These are phyloP conservation scores for Aspergillus versicolor DNA, from an alignment of 2,329 filamentous ascomycete species.

Conservation along the genomic window DNA sequence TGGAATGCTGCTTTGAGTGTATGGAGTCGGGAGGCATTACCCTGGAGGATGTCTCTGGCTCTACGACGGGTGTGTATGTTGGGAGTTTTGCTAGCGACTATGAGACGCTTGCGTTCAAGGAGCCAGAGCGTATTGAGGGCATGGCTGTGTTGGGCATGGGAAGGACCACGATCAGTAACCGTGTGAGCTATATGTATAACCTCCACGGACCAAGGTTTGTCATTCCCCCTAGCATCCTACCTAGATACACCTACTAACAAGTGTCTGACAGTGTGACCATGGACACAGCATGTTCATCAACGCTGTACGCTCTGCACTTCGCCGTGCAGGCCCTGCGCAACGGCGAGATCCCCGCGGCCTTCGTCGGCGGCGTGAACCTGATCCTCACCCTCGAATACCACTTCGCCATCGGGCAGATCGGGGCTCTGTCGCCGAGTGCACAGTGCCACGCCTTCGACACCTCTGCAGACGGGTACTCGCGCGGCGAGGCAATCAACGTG, in stretches of 20 bases:
- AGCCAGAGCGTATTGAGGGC: conserved; percentile 5
- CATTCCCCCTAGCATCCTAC: neutral
- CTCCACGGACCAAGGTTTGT: conserved; percentile 30
- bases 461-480: conserved; percentile 10
- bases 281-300: conserved; percentile 42
- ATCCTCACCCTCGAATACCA: conserved; percentile 21
- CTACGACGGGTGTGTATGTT: conserved; percentile 14
- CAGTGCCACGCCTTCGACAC: conserved; percentile 12
- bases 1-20: conserved; percentile 13
- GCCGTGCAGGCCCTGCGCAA: conserved; percentile 27
- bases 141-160: conserved; percentile 18
- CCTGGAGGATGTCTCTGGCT: neutral
- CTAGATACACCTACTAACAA: neutral
- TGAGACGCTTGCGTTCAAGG: conserved; percentile 17
- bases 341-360: conserved; percentile 21
- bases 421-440: conserved; percentile 34
- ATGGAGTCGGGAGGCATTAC: conserved; percentile 8
- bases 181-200: conserved; percentile 37
- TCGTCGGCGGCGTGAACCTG: conserved; percentile 25
- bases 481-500: conserved; percentile 8
- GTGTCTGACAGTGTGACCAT: conserved; percentile 1
- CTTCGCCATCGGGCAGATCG: conserved; percentile 27
- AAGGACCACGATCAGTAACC: conserved; percentile 16
- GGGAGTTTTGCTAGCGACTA: conserved; percentile 21
- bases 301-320: conserved; percentile 37